Percentiles rank a stretch among this genome's conserved stretches.
These are phyloP conservation scores for Epichloe coenophiala DNA, from an alignment of 2,329 filamentous ascomycete genomes.

Conservation along the genomic window DNA sequence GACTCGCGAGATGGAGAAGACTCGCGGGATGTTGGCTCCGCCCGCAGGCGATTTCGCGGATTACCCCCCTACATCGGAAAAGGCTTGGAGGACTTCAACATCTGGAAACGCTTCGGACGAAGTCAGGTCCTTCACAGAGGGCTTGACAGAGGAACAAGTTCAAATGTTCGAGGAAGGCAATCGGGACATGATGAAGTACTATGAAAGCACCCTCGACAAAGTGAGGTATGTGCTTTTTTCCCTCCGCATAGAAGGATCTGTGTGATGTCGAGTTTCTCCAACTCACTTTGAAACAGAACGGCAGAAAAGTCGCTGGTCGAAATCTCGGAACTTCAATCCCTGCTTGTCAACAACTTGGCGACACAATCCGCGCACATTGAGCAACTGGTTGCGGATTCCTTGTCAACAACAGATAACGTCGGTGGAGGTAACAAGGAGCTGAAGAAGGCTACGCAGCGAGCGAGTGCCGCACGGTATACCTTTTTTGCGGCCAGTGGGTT, in stretches of 20 bases:
- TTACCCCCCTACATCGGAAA: slow-evolving; percentile 14
- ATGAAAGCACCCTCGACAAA: slow-evolving; percentile 87
- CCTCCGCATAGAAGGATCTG: not conserved
- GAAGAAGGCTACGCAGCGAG: slow-evolving; percentile 62
- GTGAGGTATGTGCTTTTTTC: slow-evolving; percentile 68
- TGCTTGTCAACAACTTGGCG: slow-evolving; percentile 73
- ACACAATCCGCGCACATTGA: slow-evolving; percentile 83
- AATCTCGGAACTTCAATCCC: slow-evolving; percentile 82
- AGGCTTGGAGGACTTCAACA: slow-evolving; percentile 1
- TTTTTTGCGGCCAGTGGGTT: slow-evolving; percentile 65
- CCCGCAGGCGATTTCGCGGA: slow-evolving; percentile 20
- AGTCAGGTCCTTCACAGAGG: slow-evolving; percentile 22
- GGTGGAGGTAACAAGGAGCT: slow-evolving; percentile 83
- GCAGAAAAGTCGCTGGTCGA: slow-evolving; percentile 85
- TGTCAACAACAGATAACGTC: slow-evolving; percentile 72
- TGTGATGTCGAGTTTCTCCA: not conserved
- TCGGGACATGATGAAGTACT: slow-evolving; percentile 81
- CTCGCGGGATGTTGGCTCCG: slow-evolving; percentile 55
- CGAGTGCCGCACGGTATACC: slow-evolving; percentile 61
- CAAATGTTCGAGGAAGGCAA: slow-evolving; percentile 93
- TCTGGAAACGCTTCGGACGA: slow-evolving; percentile 8
- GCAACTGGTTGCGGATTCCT: slow-evolving; percentile 73
- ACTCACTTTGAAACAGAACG: slow-evolving; percentile 37
- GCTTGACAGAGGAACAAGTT: slow-evolving; percentile 69
- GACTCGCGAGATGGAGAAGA: slow-evolving; percentile 76